phyloP scores from a whole-genome alignment of 2,329 filamentous ascomycete genomes.

The Diaporthe ampelina region DNA sequence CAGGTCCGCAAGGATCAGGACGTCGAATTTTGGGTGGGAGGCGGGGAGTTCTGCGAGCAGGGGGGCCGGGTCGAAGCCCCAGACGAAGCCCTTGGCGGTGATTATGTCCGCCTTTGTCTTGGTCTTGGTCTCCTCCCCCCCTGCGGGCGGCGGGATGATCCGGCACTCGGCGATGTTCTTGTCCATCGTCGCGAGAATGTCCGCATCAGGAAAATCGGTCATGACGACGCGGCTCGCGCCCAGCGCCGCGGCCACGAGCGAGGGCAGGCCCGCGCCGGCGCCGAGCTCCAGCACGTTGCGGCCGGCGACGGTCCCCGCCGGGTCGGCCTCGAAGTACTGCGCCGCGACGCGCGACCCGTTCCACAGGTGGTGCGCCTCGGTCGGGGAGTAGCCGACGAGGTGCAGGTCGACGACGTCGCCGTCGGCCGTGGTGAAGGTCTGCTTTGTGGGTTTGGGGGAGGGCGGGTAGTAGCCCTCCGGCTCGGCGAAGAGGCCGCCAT shows the following conservation, averaged over 20 bases:
- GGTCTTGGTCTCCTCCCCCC: conserved; percentile 52
- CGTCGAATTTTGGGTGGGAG: conserved; percentile 73
- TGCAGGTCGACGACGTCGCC: conserved; percentile 78
- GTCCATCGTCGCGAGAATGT: conserved; percentile 84
- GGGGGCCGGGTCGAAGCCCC: conserved; percentile 76
- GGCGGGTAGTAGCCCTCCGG: conserved; percentile 85
- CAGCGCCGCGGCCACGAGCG: conserved; percentile 80
- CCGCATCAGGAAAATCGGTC: conserved; percentile 89
- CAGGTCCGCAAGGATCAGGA: conserved; percentile 88
- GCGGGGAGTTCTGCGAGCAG: conserved; percentile 68
- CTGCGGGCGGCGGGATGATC: conserved; percentile 46
- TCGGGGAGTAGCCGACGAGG: conserved; percentile 88
- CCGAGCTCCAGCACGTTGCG: conserved; percentile 90
- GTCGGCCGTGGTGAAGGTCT: conserved; percentile 77
- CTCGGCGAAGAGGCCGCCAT: conserved; percentile 80
- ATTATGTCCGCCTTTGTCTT: conserved; percentile 56
- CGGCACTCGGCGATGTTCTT: conserved; percentile 78
- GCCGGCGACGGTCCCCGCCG: conserved; percentile 69
- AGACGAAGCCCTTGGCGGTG: conserved; percentile 81
- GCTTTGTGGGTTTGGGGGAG: conserved; percentile 80
- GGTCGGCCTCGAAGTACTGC: conserved; percentile 80
- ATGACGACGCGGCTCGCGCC: conserved; percentile 81
- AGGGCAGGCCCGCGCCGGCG: conserved; percentile 87
- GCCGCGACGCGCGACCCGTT: conserved; percentile 87
- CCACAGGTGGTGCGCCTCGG: conserved; percentile 94